Evolutionary conservation across 345 rosid species (phyloP).

Genomic region (Eucalyptus regnans): DNA sequence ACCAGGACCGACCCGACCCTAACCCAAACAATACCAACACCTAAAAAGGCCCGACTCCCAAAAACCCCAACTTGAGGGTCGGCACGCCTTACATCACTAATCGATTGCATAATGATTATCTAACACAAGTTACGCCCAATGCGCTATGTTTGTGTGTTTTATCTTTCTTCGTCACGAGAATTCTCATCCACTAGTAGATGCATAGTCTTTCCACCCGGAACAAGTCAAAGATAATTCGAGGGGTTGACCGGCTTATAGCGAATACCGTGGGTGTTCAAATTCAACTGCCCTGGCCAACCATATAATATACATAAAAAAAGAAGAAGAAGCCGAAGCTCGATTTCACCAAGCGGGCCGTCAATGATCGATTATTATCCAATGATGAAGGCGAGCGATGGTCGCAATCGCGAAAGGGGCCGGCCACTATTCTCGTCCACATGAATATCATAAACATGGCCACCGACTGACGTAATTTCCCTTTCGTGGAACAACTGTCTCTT

Average conservation of each 20-base stretch:
- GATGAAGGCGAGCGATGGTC: neutral
- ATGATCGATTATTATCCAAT: neutral
- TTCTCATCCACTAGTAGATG: neutral
- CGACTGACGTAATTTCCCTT: neutral
- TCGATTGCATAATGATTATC: too few species aligned
- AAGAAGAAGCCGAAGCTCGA: neutral
- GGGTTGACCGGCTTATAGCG: neutral
- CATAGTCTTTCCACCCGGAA: neutral
- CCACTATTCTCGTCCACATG: neutral
- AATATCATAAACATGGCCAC: neutral
- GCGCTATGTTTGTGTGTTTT: neutral
- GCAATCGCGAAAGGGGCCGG: neutral
- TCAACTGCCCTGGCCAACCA: neutral
- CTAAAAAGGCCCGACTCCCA: too few species aligned
- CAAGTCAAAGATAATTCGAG: neutral
- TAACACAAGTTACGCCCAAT: too few species aligned
- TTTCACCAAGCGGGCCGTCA: neutral
- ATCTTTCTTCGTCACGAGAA: neutral
- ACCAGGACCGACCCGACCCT: too few species aligned
- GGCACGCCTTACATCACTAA: too few species aligned
- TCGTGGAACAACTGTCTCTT: neutral
- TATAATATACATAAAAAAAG: neutral
- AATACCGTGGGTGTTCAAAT: neutral
- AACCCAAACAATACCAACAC: too few species aligned
- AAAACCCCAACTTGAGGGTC: too few species aligned